A percentile compares a stretch with the other conserved stretches of the same genome.
These are phyloP conservation scores for Coemansia sp. DNA, from an alignment of 192 early-diverging fungal genomes.

Conservation along the genomic window DNA sequence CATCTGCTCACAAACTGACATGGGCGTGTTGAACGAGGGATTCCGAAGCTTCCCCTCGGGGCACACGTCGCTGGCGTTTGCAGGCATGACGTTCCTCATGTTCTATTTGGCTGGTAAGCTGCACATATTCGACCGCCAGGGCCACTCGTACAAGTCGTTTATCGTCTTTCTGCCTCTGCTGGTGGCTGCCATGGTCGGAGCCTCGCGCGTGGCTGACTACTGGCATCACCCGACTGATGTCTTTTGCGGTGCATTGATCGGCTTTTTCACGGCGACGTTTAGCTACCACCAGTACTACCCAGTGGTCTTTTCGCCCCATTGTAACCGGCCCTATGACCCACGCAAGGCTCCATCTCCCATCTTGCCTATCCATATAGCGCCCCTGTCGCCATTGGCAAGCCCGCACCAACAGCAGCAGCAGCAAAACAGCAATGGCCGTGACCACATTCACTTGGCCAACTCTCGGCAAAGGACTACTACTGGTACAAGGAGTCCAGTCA, in stretches of 20 bases:
- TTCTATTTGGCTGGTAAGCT: conserved; percentile 75
- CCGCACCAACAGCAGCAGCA: conserved; percentile 13
- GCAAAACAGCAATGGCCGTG: neutral
- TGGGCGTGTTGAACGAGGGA: conserved; percentile 67
- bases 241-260: conserved; percentile 57
- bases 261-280: conserved; percentile 43
- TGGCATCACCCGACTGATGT: conserved; percentile 70
- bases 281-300: conserved; percentile 55
- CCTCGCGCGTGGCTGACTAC: conserved; percentile 66
- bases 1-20: conserved; percentile 64
- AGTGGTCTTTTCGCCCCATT: conserved; percentile 17
- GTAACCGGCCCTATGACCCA: conserved; percentile 37
- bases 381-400: neutral
- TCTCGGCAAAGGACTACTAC: neutral
- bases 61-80: conserved; percentile 80
- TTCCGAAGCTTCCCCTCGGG: conserved; percentile 88
- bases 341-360: conserved; percentile 34
- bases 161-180: conserved; percentile 53
- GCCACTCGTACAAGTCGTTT: conserved; percentile 63
- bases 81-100: conserved; percentile 68
- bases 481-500: neutral
- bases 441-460: conserved; percentile 21
- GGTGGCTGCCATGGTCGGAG: conserved; percentile 58
- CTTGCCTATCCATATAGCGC: conserved; percentile 25
- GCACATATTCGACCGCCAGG: conserved; percentile 63